phyloP scores from a whole-genome alignment of 1,284 basidiomycete genomes.

The Calocybe gambosa region DNA sequence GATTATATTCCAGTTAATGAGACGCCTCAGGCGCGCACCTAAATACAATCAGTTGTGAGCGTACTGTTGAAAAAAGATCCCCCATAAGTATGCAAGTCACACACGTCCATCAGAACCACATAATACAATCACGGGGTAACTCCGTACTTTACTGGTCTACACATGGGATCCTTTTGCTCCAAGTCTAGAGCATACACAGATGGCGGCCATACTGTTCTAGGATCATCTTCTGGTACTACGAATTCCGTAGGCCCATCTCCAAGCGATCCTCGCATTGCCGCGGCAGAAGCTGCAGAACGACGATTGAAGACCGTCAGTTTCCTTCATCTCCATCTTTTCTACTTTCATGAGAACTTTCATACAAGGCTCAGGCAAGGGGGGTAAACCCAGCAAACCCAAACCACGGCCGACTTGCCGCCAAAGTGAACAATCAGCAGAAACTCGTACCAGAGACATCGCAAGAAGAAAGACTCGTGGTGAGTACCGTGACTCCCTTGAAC shows the following conservation, averaged over 20 bases:
- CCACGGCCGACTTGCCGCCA: slow-evolving; percentile 53
- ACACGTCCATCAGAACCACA: neutral
- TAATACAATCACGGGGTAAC: neutral
- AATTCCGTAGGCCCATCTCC: slow-evolving; percentile 24
- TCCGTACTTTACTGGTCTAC: neutral
- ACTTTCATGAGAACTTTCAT: slow-evolving; percentile 16
- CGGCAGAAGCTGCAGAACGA: slow-evolving; percentile 66
- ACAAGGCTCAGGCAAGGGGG: slow-evolving; percentile 52
- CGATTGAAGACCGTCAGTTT: slow-evolving; percentile 53
- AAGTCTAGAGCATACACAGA: slow-evolving; percentile 42
- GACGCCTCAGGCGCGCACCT: slow-evolving; percentile 7
- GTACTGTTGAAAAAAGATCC: too few relatives aligned
- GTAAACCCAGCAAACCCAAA: slow-evolving; percentile 59
- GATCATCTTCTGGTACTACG: slow-evolving; percentile 25
- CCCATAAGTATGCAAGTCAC: too few relatives aligned
- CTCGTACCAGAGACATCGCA: slow-evolving; percentile 41
- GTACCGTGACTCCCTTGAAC: slow-evolving; percentile 14
- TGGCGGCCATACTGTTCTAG: slow-evolving; percentile 51
- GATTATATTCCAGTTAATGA: slow-evolving; percentile 37
- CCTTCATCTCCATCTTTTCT: slow-evolving; percentile 8
- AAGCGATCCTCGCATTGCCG: slow-evolving; percentile 51
- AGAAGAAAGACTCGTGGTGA: slow-evolving; percentile 60
- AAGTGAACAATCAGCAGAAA: slow-evolving; percentile 45
- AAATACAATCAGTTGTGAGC: too few relatives aligned
- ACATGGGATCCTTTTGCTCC: slow-evolving; percentile 67